These are phyloP conservation scores for Aciculosporium take DNA, from an alignment of 2,329 filamentous ascomycete species.

Conservation along the genomic window DNA sequence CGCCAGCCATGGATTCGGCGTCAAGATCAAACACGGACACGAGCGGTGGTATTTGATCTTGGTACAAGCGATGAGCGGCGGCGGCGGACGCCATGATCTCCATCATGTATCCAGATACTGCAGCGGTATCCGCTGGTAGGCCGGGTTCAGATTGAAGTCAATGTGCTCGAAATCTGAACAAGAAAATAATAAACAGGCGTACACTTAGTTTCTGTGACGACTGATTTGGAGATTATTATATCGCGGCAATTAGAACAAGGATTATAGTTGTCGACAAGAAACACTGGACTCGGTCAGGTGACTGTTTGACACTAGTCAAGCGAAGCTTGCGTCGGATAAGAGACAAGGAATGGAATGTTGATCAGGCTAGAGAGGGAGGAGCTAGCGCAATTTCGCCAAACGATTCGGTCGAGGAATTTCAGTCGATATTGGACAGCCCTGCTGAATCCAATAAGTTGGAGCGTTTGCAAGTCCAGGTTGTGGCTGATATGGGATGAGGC, in stretches of 20 bases:
- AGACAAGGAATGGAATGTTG: not conserved
- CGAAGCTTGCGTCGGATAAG: not conserved
- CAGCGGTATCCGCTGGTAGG: not conserved
- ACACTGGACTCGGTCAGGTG: not conserved
- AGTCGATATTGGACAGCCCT: slow-evolving; percentile 30
- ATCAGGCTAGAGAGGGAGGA: not conserved
- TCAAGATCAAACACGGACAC: slow-evolving; percentile 63
- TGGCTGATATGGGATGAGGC: slow-evolving; percentile 9
- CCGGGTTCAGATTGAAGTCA: not conserved
- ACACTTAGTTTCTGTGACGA: not conserved
- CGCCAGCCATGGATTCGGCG: slow-evolving; percentile 37
- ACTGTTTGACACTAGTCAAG: not conserved
- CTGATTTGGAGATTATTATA: not conserved
- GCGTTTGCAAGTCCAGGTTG: slow-evolving; percentile 8
- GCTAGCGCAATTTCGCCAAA: slow-evolving; percentile 9
- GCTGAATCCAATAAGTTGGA: slow-evolving; percentile 31
- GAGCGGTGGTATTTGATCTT: slow-evolving; percentile 60
- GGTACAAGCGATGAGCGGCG: slow-evolving; percentile 45
- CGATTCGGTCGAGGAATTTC: slow-evolving; percentile 1
- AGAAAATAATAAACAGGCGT: not conserved
- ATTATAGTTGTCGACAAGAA: not conserved
- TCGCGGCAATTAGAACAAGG: not conserved
- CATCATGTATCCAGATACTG: not conserved
- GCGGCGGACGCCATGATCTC: slow-evolving; percentile 47
- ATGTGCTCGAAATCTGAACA: not conserved